Evolutionary conservation across 1,284 basidiomycete species (phyloP), one percentile per base, ranked within the genome.

Genomic region (Sporisorium graminicola): DNA sequence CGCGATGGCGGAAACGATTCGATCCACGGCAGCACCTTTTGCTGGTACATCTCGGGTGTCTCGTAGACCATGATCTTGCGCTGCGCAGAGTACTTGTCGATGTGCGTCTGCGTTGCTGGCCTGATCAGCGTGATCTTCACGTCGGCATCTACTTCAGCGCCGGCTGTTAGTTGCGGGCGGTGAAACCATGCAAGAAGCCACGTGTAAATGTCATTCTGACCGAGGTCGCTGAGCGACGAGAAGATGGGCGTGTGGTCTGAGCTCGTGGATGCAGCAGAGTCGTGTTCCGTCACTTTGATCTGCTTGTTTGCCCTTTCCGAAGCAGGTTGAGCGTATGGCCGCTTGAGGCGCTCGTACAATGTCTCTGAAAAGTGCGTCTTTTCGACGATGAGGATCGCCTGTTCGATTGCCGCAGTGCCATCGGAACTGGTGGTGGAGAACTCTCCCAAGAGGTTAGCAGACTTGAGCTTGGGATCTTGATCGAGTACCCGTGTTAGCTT

Each of bases 31-130:
- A 56, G 35, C 26, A 83, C 81, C 24, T 73, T 61, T 0, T 62
- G 12, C 12, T 35, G 40, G 54, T 85, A 85, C 61, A 84, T 71
- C 22, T 83, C 72, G 0, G 82, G 81, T 27, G 83, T 84, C 60
- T 85, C 84, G 55, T 52, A 43, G 1, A 80, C 58, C 85, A 98
- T 90, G 40, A 90, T 81, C 2, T 90, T 87, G 18, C 89, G 88
- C 85, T 98, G 95, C 33, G 87, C 89, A 1, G 92, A 91, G 86
- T 98, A 96, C 91, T 96, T 85, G 29, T 75, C 70, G 64, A 87
- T 85, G 42, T 87, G 86, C 78, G 80, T 74, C 18, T 78, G 68
- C 1, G 75, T 78, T 0, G 79, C 82, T 0, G 81, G 81, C 6
- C 69, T 67, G 29, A 85, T 85, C 35, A 85, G 26, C 0, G 79